Conservation (phyloP, 495 filamentous ascomycete genomes). For the Margaritispora aquatica region DNA sequence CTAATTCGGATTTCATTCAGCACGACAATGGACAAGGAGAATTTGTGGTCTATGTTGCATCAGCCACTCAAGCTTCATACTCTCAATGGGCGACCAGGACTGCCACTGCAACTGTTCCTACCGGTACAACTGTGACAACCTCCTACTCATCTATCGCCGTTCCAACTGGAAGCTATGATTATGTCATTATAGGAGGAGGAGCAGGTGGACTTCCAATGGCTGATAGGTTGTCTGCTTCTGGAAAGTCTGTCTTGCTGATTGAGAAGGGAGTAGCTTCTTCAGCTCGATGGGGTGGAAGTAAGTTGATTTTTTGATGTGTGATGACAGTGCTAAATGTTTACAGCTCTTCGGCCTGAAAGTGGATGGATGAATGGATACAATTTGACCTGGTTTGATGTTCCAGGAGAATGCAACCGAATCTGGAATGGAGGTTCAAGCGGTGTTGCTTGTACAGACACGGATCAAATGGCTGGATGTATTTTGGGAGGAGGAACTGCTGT, state of each 20-base stretch:
- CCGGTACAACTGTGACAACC: conserved; percentile 24
- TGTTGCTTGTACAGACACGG: conserved; percentile 62
- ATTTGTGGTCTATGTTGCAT: conserved; percentile 35
- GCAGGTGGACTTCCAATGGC: conserved; percentile 61
- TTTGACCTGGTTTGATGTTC: conserved; percentile 74
- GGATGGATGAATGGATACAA: conserved; percentile 59
- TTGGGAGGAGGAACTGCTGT: conserved; percentile 73
- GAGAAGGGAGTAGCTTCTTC: conserved; percentile 59
- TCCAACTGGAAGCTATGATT: conserved; percentile 53
- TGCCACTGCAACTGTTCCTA: conserved; percentile 30
- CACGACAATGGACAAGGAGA: conserved; percentile 41
- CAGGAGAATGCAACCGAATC: conserved; percentile 68
- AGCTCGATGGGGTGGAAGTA: conserved; percentile 50
- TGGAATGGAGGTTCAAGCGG: conserved; percentile 52
- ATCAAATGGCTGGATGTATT: conserved; percentile 70
- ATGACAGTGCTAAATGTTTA: conserved; percentile 6
- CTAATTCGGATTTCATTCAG: conserved; percentile 30
- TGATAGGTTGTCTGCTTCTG: conserved; percentile 55
- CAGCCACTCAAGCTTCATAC: conserved; percentile 40
- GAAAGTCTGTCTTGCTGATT: conserved; percentile 58
- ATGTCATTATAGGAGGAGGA: conserved; percentile 60
- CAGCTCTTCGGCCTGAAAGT: conserved; percentile 24
- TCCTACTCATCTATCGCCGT: conserved; percentile 36
- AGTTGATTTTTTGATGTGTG: conserved; percentile 10
- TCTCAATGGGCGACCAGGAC: conserved; percentile 41